Evolutionary conservation across 768 basidiomycete genomes (phyloP).

Genomic region (Melanogaster broomeanus): DNA sequence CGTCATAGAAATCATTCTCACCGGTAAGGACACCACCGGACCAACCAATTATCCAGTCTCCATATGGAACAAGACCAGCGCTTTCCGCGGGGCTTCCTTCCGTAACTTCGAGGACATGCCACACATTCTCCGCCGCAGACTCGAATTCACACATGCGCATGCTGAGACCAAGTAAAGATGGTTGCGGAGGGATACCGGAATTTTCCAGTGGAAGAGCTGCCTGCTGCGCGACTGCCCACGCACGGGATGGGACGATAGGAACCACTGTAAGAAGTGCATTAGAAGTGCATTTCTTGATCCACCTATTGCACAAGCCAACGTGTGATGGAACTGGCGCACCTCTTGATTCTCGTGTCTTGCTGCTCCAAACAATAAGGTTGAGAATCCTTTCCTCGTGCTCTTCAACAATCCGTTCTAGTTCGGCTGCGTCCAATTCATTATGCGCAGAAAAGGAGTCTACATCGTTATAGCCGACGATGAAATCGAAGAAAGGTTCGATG

Average conservation of each 20-base stretch:
- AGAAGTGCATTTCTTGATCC: neutral
- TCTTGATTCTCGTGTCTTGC: constrained; percentile 71
- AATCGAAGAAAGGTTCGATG: constrained; percentile 94
- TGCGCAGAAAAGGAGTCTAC: constrained; percentile 54
- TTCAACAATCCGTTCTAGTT: constrained; percentile 82
- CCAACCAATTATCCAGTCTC: constrained; percentile 84
- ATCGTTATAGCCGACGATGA: constrained; percentile 84
- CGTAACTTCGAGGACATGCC: constrained; percentile 97
- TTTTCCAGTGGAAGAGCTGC: constrained; percentile 39
- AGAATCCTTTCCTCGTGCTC: constrained; percentile 70
- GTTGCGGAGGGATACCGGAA: constrained; percentile 53
- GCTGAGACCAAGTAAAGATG: constrained; percentile 91
- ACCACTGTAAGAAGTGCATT: constrained; percentile 56
- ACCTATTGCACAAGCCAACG: neutral
- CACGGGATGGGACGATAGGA: constrained; percentile 78
- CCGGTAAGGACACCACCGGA: constrained; percentile 88
- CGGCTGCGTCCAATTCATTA: constrained; percentile 63
- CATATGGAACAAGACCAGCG: constrained; percentile 92
- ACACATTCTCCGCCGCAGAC: constrained; percentile 87
- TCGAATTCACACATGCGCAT: constrained; percentile 94
- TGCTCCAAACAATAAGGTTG: constrained; percentile 81
- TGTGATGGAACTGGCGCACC: constrained; percentile 42
- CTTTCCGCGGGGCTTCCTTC: constrained; percentile 97
- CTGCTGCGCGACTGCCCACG: constrained; percentile 65
- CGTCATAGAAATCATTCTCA: constrained; percentile 95